A percentile compares a stretch with the other conserved stretches of the same genome.
phyloP scores from a whole-genome alignment of 148 eudicot genomes.

The Fallopia convolvulus region DNA sequence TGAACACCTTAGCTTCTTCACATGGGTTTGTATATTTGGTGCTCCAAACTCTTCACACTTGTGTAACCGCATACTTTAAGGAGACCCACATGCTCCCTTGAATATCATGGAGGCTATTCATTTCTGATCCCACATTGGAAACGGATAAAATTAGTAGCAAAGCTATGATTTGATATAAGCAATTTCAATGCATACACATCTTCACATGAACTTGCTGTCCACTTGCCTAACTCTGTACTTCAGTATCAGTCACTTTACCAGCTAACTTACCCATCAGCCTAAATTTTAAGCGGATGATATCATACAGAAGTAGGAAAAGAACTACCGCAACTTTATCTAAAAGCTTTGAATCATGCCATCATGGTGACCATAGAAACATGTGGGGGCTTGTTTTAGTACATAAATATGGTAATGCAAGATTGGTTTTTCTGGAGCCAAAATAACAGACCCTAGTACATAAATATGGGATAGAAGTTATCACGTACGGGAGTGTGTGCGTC shows the following conservation, averaged over 20 bases:
- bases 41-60: not conserved
- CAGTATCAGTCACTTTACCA: not conserved
- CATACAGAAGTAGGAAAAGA: not conserved
- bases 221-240: no score
- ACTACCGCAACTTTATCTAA: not conserved
- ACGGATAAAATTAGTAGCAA: not conserved
- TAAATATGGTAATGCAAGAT: not conserved
- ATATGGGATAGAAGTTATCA: no score
- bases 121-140: not conserved
- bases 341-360: no score
- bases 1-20: not conserved
- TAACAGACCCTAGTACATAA: not conserved
- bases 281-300: not conserved
- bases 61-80: not conserved
- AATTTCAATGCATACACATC: not conserved
- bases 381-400: no score
- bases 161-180: not conserved
- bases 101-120: not conserved
- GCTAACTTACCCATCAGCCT: not conserved
- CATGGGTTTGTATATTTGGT: constrained; percentile 8
- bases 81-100: not conserved
- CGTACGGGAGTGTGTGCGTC: no score
- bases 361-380: no score
- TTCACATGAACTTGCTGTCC: not conserved
- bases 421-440: not conserved